Percentiles rank a stretch among this genome's conserved stretches.
phyloP scores from a whole-genome alignment of 306 rosid genomes.

The Luffa aegyptiaca region DNA sequence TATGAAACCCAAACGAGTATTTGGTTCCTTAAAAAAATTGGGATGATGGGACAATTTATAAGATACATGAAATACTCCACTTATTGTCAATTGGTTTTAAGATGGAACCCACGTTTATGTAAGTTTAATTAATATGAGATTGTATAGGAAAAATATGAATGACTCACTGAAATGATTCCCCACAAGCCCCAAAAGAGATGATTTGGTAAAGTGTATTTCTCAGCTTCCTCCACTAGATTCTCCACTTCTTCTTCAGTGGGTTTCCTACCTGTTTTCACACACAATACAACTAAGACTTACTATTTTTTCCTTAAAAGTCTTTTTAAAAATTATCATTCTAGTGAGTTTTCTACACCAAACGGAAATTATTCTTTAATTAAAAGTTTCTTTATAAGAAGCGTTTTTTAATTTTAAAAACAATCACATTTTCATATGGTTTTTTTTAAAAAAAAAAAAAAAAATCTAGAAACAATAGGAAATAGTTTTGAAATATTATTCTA shows the following conservation, averaged over 20 bases:
- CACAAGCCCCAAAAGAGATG: constrained; percentile 92
- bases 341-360: neutral
- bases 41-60: no score
- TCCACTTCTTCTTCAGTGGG: constrained; percentile 53
- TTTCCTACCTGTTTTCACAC: constrained; percentile 29
- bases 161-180: constrained; percentile 78
- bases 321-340: neutral
- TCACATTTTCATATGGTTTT: no score
- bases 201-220: constrained; percentile 66
- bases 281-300: neutral
- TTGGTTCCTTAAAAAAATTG: no score
- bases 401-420: no score
- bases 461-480: no score
- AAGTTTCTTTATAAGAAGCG: no score
- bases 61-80: no score
- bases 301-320: neutral
- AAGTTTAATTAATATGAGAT: neutral
- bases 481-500: no score
- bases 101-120: no score
- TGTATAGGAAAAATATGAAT: neutral
- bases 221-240: constrained; percentile 35
- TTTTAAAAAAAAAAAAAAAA: no score
- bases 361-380: neutral
- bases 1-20: no score
- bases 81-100: no score